A percentile compares a stretch with the other conserved stretches of the same genome.
Evolutionary conservation across 768 basidiomycete species (phyloP).

Genomic region (Xerocomus potaroensis): DNA sequence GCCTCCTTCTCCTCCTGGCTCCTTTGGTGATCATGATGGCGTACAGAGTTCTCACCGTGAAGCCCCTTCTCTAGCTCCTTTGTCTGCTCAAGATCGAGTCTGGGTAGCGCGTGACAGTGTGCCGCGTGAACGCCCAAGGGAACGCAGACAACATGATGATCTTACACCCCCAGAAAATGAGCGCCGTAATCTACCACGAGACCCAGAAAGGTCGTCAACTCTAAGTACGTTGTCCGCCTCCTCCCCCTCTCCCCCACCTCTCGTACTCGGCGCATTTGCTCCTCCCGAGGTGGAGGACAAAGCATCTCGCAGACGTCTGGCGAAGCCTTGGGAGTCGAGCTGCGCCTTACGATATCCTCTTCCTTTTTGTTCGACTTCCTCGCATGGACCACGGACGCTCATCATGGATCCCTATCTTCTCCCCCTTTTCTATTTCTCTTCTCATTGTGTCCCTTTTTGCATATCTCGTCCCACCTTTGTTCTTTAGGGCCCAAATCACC

Average conservation of each 20-base stretch:
- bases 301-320: conserved; percentile 35
- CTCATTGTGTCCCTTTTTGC: conserved; percentile 28
- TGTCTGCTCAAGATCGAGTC: conserved; percentile 24
- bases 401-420: conserved; percentile 37
- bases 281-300: conserved; percentile 37
- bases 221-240: conserved; percentile 47
- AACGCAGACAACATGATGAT: conserved; percentile 27
- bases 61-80: conserved; percentile 10
- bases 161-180: conserved; percentile 13
- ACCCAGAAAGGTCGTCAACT: conserved; percentile 34
- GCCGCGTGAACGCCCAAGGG: conserved; percentile 17
- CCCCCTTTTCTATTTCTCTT: conserved; percentile 28
- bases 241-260: conserved; percentile 33
- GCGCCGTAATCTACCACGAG: conserved; percentile 25
- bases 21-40: conserved; percentile 22
- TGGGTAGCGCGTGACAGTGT: conserved; percentile 16
- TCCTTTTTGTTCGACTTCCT: conserved; percentile 37
- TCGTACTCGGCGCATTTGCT: conserved; percentile 35
- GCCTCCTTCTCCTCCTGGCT: conserved; percentile 16
- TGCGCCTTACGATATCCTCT: conserved; percentile 26
- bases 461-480: conserved; percentile 30
- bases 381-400: conserved; percentile 39
- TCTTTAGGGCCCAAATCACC: conserved; percentile 42
- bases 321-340: conserved; percentile 46
- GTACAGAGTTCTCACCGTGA: conserved; percentile 19